phyloP scores from a whole-genome alignment of 106 monocot species.

The Narthecium ossifragum region DNA sequence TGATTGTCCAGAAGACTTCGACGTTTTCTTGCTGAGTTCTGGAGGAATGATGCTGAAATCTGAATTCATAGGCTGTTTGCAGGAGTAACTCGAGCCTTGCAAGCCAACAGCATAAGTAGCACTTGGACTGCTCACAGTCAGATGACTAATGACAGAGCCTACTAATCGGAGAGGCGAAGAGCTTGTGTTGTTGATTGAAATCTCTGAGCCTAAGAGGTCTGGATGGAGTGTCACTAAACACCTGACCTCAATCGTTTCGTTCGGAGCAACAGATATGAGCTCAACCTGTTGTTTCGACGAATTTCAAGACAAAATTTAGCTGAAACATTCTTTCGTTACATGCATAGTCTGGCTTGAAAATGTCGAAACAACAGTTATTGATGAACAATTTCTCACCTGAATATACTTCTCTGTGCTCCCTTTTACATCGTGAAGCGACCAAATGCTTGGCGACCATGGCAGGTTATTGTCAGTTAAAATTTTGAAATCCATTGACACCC shows the following conservation, averaged over 20 bases:
- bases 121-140: conserved; percentile 82
- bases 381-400: too few species aligned
- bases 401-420: conserved; percentile 50
- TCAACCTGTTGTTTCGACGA: conserved; percentile 66
- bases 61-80: conserved; percentile 24
- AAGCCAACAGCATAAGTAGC: conserved; percentile 71
- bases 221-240: conserved; percentile 46
- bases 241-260: conserved; percentile 32
- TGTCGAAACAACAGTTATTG: too few species aligned
- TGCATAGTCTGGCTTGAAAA: too few species aligned
- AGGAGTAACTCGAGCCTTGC: conserved; percentile 56
- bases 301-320: too few species aligned
- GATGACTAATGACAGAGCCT: conserved; percentile 59
- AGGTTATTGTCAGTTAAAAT: conserved; percentile 14
- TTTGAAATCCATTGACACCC: conserved; percentile 42
- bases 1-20: conserved; percentile 1
- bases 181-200: conserved; percentile 38
- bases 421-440: conserved; percentile 54
- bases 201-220: conserved; percentile 44
- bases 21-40: not conserved
- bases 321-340: too few species aligned
- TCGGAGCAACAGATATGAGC: conserved; percentile 37
- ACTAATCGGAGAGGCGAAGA: conserved; percentile 31
- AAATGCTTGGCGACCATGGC: conserved; percentile 43
- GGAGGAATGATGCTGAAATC: conserved; percentile 66